Evolutionary conservation across 225 moss, liverwort and hornwort genomes (phyloP), one percentile per base, ranked within the genome.

Genomic region (Bryum argenteum): DNA sequence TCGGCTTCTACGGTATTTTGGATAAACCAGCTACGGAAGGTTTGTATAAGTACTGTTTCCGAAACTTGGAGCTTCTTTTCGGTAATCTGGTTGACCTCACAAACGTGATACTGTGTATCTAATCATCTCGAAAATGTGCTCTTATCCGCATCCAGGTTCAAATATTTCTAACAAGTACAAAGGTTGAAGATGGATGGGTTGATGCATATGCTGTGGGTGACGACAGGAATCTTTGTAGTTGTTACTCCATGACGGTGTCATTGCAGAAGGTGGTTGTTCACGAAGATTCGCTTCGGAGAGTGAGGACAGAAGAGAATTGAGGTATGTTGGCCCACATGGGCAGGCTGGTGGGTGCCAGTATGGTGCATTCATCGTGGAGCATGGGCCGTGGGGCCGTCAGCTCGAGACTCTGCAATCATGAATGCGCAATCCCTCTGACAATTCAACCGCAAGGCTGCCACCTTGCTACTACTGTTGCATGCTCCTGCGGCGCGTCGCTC

Each of bases 281-380:
- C 13, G 20, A 19, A 56, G 57, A 47, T 65, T 65, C 37, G 33
- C 44, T 57, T 65, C 20, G 4, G 65, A 33, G 56, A 20, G 54
- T 18, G 28, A 42, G 20, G 54, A 44, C 64, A 39, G 61, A 39
- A 5, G 63, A 54, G 72, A 48, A 23, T 59, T 19, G 60, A 10
- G 37, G 38, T 48, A 48, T 13, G 58, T 9, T 38, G 21, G 21
- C 47, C 47, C 74, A 74, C 74, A 66, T 74, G 74, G 73, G 74
- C 65, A 66, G 17, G 48, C 47, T 33, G 73, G 56, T 74, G 65
- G 66, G 65, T 48, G 65, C 47, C 38, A 66, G 74, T 45, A 57
- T 57, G 22, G 66, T 66, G 66, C 66, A 58, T 74, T n/a, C 66
- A 74, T 74, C 74, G 66, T 66, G 66, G 58, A 58, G 66, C 74